A percentile compares a stretch with the other conserved stretches of the same genome.
Evolutionary conservation across 75 land plant genomes (phyloP).

Genomic region (Cunninghamia lanceolata): DNA sequence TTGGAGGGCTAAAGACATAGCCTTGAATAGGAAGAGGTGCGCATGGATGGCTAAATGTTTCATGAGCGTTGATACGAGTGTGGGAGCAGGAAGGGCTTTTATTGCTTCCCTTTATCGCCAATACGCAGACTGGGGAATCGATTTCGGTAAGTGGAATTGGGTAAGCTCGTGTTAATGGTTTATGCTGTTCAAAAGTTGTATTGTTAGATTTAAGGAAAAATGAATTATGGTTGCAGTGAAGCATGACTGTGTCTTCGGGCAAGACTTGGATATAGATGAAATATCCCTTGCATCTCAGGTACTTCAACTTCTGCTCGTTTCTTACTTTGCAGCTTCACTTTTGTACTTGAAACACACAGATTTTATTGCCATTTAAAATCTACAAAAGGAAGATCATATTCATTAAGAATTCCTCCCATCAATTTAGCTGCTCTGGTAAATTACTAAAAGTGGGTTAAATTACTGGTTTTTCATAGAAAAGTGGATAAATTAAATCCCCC

Average conservation of each 20-base stretch:
- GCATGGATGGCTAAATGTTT: conserved; percentile 82
- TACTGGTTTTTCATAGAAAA: too few species aligned
- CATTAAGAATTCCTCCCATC: too few species aligned
- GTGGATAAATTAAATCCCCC: too few species aligned
- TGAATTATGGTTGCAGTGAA: conserved; percentile 52
- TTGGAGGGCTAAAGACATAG: conserved; percentile 83
- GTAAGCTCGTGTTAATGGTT: too few species aligned
- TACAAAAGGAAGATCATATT: too few species aligned
- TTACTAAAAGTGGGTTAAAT: too few species aligned
- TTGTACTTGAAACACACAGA: too few species aligned
- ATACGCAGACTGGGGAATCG: conserved; percentile 92
- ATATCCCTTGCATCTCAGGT: conserved; percentile 76
- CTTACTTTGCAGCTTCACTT: too few species aligned
- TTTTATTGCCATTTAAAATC: too few species aligned
- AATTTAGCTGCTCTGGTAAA: too few species aligned
- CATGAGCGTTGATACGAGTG: conserved; percentile 63
- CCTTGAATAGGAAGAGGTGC: conserved; percentile 46
- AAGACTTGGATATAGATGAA: conserved; percentile 61
- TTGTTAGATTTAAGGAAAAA: conserved; percentile 13
- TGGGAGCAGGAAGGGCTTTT: conserved; percentile 78
- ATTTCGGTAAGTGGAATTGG: conserved; percentile 62
- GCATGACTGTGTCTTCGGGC: conserved; percentile 92
- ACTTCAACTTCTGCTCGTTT: background rate
- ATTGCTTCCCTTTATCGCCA: conserved; percentile 76
- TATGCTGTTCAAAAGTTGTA: too few species aligned